Conservation (phyloP, 1,284 basidiomycete species). For the Fomitopsis palustris region DNA sequence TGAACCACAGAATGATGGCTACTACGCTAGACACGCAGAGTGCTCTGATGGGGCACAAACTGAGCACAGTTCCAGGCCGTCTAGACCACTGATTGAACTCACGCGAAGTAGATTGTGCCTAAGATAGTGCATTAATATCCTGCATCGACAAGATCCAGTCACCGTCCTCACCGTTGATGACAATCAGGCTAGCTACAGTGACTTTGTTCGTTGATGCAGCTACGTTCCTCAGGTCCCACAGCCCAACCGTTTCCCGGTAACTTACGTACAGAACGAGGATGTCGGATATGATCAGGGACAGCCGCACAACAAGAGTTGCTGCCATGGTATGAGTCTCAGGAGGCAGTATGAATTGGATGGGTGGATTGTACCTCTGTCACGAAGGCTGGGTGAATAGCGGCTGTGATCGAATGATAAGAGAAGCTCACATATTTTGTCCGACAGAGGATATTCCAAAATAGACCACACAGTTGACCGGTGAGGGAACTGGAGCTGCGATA, state of each 20-base stretch:
- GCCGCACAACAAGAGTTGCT: background rate
- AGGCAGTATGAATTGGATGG: too few relatives aligned
- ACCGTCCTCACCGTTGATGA: background rate
- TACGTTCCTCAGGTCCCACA: background rate
- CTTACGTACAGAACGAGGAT: background rate
- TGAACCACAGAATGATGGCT: background rate
- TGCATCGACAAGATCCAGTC: background rate
- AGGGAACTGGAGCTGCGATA: background rate
- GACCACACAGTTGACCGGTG: background rate
- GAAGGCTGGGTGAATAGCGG: background rate
- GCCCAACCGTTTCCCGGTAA: background rate
- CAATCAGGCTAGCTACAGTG: background rate
- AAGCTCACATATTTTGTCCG: background rate
- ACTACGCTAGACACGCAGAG: background rate
- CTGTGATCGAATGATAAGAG: background rate
- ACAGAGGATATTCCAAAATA: background rate
- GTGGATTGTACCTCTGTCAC: background rate
- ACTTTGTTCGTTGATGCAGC: background rate
- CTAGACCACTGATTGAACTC: background rate
- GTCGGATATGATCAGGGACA: background rate
- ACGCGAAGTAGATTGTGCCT: background rate
- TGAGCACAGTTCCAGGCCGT: background rate
- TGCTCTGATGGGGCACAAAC: background rate
- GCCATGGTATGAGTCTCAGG: background rate
- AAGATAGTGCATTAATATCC: background rate